phyloP scores from a whole-genome alignment of 371 early-diverging fungal genomes.

The Mucor circinelloides region DNA sequence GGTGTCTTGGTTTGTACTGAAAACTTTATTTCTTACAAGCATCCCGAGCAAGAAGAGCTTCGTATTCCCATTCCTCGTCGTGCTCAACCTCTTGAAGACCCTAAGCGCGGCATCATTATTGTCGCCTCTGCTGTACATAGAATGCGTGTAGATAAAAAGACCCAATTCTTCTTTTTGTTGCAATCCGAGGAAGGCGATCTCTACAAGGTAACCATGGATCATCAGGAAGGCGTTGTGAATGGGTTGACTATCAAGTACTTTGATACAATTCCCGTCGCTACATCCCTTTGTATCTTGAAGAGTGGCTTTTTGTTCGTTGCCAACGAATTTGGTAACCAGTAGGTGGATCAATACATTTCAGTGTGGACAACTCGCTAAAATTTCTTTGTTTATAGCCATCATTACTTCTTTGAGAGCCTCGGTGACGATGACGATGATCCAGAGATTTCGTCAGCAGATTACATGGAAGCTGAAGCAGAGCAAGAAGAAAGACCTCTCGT shows the following conservation, averaged over 20 bases:
- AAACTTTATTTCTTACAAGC: conserved; percentile 85
- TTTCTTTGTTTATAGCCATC: conserved; percentile 48
- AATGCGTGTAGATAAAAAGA: conserved; percentile 82
- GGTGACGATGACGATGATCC: conserved; percentile 89
- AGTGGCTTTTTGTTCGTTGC: conserved; percentile 94
- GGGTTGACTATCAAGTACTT: conserved; percentile 88
- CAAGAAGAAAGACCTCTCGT: conserved; percentile 56
- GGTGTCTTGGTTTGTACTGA: conserved; percentile 96
- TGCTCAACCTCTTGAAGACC: conserved; percentile 68
- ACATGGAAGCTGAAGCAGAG: conserved; percentile 59
- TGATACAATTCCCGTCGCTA: conserved; percentile 88
- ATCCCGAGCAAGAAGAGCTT: conserved; percentile 70
- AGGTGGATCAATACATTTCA: conserved; percentile 31
- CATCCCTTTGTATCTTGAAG: conserved; percentile 83
- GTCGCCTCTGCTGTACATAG: conserved; percentile 86
- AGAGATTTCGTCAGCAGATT: conserved; percentile 76
- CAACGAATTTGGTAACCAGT: conserved; percentile 91
- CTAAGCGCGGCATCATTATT: conserved; percentile 74
- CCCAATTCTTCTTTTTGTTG: conserved; percentile 86
- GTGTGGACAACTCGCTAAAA: background rate
- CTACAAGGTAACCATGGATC: conserved; percentile 92
- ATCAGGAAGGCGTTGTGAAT: conserved; percentile 66
- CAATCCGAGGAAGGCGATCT: conserved; percentile 96
- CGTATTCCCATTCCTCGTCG: conserved; percentile 89
- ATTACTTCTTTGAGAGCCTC: conserved; percentile 91